Base-by-base conservation (phyloP, 345 rosid species). In the Eucalyptus erythrocorys region DNA sequence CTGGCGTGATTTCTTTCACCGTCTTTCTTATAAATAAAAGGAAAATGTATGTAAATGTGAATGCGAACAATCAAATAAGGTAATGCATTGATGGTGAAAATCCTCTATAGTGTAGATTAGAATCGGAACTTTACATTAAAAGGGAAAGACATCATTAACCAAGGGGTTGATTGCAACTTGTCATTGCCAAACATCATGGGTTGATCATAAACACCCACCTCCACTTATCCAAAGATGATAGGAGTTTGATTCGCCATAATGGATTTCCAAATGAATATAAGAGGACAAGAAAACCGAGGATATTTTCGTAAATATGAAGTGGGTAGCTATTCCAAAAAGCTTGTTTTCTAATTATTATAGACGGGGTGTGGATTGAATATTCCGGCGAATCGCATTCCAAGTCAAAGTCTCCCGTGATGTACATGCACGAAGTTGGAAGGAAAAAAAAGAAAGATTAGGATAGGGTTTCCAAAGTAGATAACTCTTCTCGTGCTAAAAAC, bases 1-100 rank as follows among this genome's bases (percentile, higher is more conserved):
- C 1, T 1, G 57, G 5, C 4, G 10, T 6, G 8, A 0, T 12
- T 27, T 7, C 2, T 61, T 30, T 13, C 34, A 13, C 68, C 3
- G 30, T 55, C 61, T 26, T 55, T 55, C 61, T 55, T 55, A 55
- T 55, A 55, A 26, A 55, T 55, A 55, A 24, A 55, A 55, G 61
- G 30, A 55, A 55, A 55, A 55, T 2, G 24, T 64, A 16, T 34
- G 80, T 3, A 10, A 21, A 16, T 32, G 42, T 5, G 40, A 32
- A 34, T 1, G 22, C 2, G 80, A 8, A 15, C 8, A 19, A 37
- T 71, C 81, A 71, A 37, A 32, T 16, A 0, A 13, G 19, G 40
- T 32, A 32, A 32, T 37, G 22, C 11, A 34, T 66, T 16, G 42
- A 66, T 66, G 15, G 40, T 66, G 21, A 32, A 66, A 8, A 30